phyloP scores from a whole-genome alignment of 192 early-diverging fungal genomes.

The Coemansia sp. region DNA sequence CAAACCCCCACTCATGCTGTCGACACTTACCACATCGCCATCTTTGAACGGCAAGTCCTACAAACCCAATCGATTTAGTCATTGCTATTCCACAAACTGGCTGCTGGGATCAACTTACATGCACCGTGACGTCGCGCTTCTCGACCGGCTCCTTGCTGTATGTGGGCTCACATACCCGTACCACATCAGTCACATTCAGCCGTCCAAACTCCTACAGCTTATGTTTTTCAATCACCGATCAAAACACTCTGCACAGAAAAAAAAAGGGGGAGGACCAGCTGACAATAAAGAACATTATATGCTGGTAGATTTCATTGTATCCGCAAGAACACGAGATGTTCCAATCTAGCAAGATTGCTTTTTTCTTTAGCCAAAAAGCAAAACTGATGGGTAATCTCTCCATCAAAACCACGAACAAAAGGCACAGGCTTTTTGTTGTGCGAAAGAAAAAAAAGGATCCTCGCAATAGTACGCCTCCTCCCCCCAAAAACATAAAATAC shows the following conservation, averaged over 20 bases:
- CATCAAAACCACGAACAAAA: not conserved
- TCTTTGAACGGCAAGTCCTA: slow-evolving; percentile 85
- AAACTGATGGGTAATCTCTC: not conserved
- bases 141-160: slow-evolving; percentile 64
- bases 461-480: not conserved
- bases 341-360: too few relatives aligned
- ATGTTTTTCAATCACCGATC: not conserved
- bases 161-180: slow-evolving; percentile 88
- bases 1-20: too few relatives aligned
- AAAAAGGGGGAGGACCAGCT: not conserved
- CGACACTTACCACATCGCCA: slow-evolving; percentile 62
- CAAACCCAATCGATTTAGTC: slow-evolving; percentile 1
- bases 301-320: too few relatives aligned
- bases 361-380: too few relatives aligned
- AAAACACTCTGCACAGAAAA: not conserved
- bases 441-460: too few relatives aligned
- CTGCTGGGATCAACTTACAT: slow-evolving; percentile 33
- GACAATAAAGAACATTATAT: too few relatives aligned
- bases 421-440: too few relatives aligned
- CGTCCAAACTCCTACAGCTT: slow-evolving; percentile 64
- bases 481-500: not conserved
- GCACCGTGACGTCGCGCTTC: slow-evolving; percentile 67
- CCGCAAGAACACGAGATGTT: too few relatives aligned
- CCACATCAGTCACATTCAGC: slow-evolving; percentile 79
- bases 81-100: not conserved